phyloP scores from a whole-genome alignment of 1,139 yeast species.

The Meyerozyma smithsonii region DNA sequence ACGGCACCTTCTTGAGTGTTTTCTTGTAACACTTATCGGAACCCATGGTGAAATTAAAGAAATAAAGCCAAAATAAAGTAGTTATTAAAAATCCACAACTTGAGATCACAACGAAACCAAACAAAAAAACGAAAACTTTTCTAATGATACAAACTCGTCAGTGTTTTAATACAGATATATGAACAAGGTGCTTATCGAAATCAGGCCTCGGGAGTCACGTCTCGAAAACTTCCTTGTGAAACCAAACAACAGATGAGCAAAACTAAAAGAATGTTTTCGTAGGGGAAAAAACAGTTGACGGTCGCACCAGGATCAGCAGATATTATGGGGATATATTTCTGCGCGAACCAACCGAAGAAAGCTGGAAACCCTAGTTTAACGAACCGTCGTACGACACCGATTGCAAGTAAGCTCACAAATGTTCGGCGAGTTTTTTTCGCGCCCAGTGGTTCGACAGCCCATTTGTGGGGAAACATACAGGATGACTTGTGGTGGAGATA shows the following conservation, averaged over 20 bases:
- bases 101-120: background rate
- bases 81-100: too few relatives aligned
- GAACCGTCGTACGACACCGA: background rate
- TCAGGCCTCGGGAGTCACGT: background rate
- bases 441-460: background rate
- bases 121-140: background rate
- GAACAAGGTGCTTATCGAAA: background rate
- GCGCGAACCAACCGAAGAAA: background rate
- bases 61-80: too few relatives aligned
- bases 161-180: background rate
- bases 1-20: conserved; percentile 24
- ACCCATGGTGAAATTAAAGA: conserved; percentile 1
- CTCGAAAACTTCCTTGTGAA: too few relatives aligned
- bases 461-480: background rate
- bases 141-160: background rate
- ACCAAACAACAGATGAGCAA: background rate
- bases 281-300: background rate
- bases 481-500: background rate
- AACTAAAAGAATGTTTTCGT: background rate
- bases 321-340: background rate
- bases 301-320: background rate
- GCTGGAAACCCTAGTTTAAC: background rate
- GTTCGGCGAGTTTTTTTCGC: background rate
- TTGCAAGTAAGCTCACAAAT: background rate
- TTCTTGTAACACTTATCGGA: conserved; percentile 21